Base-by-base conservation (phyloP, 805 yeast genomes). In the Cyberlindnera maclurae region DNA sequence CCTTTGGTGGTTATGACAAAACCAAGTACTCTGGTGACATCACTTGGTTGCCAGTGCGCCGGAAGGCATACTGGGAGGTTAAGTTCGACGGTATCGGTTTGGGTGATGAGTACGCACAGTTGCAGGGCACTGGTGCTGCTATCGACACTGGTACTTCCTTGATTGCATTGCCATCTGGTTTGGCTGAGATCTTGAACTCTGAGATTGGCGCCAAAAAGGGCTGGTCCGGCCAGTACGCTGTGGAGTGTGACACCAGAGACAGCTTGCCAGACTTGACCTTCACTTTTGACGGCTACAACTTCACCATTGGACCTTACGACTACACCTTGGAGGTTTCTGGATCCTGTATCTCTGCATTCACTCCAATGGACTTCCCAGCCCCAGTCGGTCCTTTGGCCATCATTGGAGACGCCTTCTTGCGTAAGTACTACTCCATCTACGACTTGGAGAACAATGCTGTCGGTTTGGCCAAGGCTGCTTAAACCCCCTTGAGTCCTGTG, bases 21-120 rank as follows among this genome's bases (percentile, higher is more conserved):
- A 60, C 79, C 45, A 75, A 79, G 60, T 87, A 68, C 64, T 65
- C 69, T 36, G 98, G 98, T 50, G 77, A 90, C 51, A 74, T 93
- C 56, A 84, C 90, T 38, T 88, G 95, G 88, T 75, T 93, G 65
- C 98, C 98, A 43, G 94, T 93, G 46, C 87, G 98, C 73, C 86
- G 98, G 75, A 88, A 89, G 79, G 98, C 97, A 26, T 93, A 93
- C 77, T 93, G 98, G 98, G 98, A 93, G 73, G 98, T 93, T 44
- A 77, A 82, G 52, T 82, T 93, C 52, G 87, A 87, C 53, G 89
- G 95, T 52, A 71, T 93, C 60, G 85, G 89, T 32, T 73, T 93
- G 47, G 98, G 98, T 56, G 84, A 83, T 51, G 95, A 93, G 67
- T 84, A 75, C 57, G 96, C 97, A 36, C 76, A 72, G 52, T 77